Conservation (phyloP, 2,329 filamentous ascomycete species). For the Didymella segeticola region DNA sequence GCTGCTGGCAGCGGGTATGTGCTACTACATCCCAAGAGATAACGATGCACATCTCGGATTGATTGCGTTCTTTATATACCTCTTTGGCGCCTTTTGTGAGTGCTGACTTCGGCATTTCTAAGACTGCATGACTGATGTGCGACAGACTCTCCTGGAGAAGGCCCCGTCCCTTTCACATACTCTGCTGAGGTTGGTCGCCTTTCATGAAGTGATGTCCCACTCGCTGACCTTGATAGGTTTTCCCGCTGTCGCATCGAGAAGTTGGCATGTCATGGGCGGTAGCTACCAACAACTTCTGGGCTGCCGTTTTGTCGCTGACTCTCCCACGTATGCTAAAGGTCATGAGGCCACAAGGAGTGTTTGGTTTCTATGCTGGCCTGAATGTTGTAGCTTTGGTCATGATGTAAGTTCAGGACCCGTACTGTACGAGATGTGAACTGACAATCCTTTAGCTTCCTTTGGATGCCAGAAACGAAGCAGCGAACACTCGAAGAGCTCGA, state of each 20-base stretch:
- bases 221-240: slow-evolving; percentile 48
- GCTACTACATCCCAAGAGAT: slow-evolving; percentile 57
- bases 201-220: background rate
- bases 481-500: slow-evolving; percentile 58
- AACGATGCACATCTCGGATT: slow-evolving; percentile 55
- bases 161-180: slow-evolving; percentile 55
- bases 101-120: background rate
- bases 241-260: slow-evolving; percentile 73
- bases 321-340: slow-evolving; percentile 64
- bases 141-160: slow-evolving; percentile 46
- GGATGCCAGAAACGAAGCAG: slow-evolving; percentile 58
- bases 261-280: slow-evolving; percentile 75
- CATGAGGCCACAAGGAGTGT: slow-evolving; percentile 61
- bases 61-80: slow-evolving; percentile 64
- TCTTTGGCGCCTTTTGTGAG: slow-evolving; percentile 56
- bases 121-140: background rate
- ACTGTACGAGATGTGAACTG: background rate
- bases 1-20: slow-evolving; percentile 57
- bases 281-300: slow-evolving; percentile 68
- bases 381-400: slow-evolving; percentile 67
- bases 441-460: slow-evolving; percentile 57
- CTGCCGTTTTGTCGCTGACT: slow-evolving; percentile 66
- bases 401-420: slow-evolving; percentile 51
- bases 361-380: slow-evolving; percentile 66
- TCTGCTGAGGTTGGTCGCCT: slow-evolving; percentile 57